Evolutionary conservation across 495 filamentous ascomycete genomes (phyloP).

Genomic region (Neurospora discreta): DNA sequence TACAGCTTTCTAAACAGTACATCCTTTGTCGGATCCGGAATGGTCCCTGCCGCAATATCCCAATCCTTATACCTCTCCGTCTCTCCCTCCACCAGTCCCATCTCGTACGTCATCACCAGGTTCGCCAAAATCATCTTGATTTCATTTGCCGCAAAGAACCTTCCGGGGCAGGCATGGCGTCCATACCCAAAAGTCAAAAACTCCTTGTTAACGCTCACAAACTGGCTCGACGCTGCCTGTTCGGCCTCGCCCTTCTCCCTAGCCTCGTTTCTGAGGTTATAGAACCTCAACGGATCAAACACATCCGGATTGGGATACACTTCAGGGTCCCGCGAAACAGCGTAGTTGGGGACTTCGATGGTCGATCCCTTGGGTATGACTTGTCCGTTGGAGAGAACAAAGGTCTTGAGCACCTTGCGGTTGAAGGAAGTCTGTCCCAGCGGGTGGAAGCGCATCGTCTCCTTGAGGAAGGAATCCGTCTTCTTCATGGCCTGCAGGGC

Average conservation of each 20-base stretch:
- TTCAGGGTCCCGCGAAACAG: conserved; percentile 18
- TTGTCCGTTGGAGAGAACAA: conserved; percentile 33
- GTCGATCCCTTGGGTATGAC: conserved; percentile 25
- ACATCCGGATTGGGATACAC: conserved; percentile 19
- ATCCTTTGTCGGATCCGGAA: conserved; percentile 20
- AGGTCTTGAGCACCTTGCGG: conserved; percentile 26
- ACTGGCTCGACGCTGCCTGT: conserved; percentile 24
- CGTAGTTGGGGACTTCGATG: conserved; percentile 29
- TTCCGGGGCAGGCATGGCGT: conserved; percentile 46
- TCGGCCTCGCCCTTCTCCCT: conserved; percentile 21
- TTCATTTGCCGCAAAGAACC: conserved; percentile 44
- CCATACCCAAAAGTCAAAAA: conserved; percentile 43
- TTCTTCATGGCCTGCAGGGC: conserved; percentile 26
- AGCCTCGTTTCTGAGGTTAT: conserved; percentile 28
- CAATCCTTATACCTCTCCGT: conserved; percentile 11
- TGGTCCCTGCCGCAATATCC: conserved; percentile 1
- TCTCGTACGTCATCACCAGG: conserved; percentile 45
- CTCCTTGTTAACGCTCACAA: conserved; percentile 27
- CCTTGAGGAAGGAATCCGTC: conserved; percentile 26
- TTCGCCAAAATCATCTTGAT: conserved; percentile 47
- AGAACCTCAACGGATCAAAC: conserved; percentile 43
- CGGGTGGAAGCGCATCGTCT: conserved; percentile 20
- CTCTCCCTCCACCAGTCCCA: conserved; percentile 22
- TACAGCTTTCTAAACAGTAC: conserved; percentile 16
- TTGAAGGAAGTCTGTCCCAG: conserved; percentile 13